Base-by-base conservation (phyloP, 257 asterid genomes). In the Nicotiana paniculata region DNA sequence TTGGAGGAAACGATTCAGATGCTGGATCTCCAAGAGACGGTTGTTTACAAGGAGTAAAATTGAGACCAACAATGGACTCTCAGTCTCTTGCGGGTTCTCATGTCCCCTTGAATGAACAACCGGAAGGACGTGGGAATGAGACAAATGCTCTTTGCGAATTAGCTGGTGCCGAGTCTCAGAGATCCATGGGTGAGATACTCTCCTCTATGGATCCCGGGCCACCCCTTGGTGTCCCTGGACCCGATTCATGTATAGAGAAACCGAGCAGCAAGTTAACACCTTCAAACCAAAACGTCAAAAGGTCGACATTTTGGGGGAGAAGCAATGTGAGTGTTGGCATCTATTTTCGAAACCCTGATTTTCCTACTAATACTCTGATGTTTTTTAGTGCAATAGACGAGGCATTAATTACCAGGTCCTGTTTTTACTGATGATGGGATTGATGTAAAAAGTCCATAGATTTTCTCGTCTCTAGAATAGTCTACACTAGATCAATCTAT, bases 301-400 rank as follows among this genome's bases (percentile, higher is more conserved):
- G 91, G 87, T 90, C 98, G 58, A 86, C 90, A 62, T 91, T 95
- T 84, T 95, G 98, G 97, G 95, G 96, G 81, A 88, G 94, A 87
- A 92, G 88, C 89, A 93, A 77, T 82, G 98, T 95, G 85, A 92
- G 98, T 87, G 78, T 81, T 30, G 16, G 67, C 83, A 51, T 15
- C 28, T 75, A 75, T 51, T 74, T 51, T 21, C 26, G 63, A 75
- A 51, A 43, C 48, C 79, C 46, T 72, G 6, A 24, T 46, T 72
- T 46, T 72, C 37, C 7, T 21, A 51, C 28, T 62, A 74, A 15
- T 75, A 15, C 4, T 53, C 16, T 6, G 0, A 3, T 74, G 46
- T 75, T 74, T 21, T 21, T 74, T 48, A 0, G 79, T 51, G 79
- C 79, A 75, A 75, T 26, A 51, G 58, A 51, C 8, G 16, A 75